Evolutionary conservation across 176 grass and related monocot species (phyloP), one percentile per base, ranked within the genome.

Genomic region (Carex kokanica): DNA sequence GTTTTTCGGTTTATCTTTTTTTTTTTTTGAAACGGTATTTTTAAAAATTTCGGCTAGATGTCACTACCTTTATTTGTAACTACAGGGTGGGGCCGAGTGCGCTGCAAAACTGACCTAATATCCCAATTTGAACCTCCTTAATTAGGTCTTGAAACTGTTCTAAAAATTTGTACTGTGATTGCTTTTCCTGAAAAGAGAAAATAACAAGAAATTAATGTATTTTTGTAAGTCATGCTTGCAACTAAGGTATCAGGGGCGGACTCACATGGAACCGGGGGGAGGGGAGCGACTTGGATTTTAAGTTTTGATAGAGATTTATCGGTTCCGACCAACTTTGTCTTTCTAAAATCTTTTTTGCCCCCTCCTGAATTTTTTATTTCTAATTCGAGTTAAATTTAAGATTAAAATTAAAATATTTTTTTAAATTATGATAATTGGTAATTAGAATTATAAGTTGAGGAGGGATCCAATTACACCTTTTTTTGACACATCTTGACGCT

Each of bases 81-180:
- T 25, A 86, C 85, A 40, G 23, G 57, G 68, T 97, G 94, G 74
- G 94, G 94, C 1, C 83, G 85, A 52, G 61, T 88, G 59, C 86
- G 86, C 83, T 98, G 95, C 70, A 89, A 98, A 61, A 98, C 20
- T 0, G 95, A 98, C 41, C 95, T 92, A 51, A 98, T 98, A 75
- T 98, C 92, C 95, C 92, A 94, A 64, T 82, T 64, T 94, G 90
- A 2, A 94, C 90, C 66, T 98, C 87, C 60, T 88, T 91, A 57
- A 98, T 88, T 49, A 98, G 79, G 43, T 78, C 81, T 84, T 87
- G 88, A 25, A 98, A 91, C 79, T 94, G 90, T 11, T 90, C 92
- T 52, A 80, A 68, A 79, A 90, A 93, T 54, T 81, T 74, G 24
- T 94, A 98, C 32, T 91, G 85, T 12, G 90, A 92, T 53, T 86